Percentiles rank a stretch among this genome's conserved stretches.
Conservation (phyloP, 345 rosid genomes). For the Corchorus olitorius region DNA sequence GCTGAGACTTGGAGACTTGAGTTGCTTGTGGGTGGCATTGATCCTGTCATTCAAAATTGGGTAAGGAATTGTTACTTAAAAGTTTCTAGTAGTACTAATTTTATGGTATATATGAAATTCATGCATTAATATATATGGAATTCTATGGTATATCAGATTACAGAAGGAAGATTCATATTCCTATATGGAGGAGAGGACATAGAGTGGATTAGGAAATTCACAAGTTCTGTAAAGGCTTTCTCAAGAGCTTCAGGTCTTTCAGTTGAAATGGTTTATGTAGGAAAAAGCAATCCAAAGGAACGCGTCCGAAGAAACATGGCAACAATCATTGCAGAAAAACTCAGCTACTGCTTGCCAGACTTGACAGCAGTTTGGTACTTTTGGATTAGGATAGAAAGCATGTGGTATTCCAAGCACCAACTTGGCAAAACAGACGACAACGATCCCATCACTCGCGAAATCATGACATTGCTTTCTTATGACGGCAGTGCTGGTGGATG, state of each 20-base stretch:
- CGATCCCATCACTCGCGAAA: conserved; percentile 55
- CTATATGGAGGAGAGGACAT: conserved; percentile 80
- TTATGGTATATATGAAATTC: background rate
- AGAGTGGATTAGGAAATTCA: conserved; percentile 64
- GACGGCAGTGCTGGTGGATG: conserved; percentile 66
- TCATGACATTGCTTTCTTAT: conserved; percentile 52
- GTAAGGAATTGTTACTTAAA: conserved; percentile 27
- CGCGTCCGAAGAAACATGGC: conserved; percentile 41
- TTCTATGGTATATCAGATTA: conserved; percentile 35
- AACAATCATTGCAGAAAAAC: conserved; percentile 36
- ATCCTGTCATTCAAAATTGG: conserved; percentile 47
- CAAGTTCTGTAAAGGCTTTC: conserved; percentile 33
- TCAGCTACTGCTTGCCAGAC: conserved; percentile 46
- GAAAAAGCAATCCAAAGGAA: conserved; percentile 64
- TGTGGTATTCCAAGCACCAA: conserved; percentile 50
- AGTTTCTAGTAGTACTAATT: background rate
- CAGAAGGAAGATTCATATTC: conserved; percentile 54
- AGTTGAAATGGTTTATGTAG: conserved; percentile 67
- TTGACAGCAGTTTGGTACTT: conserved; percentile 50
- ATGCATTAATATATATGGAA: background rate
- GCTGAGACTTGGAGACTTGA: conserved; percentile 63
- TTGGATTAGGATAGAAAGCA: conserved; percentile 53
- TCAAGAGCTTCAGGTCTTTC: conserved; percentile 43
- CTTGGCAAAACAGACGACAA: conserved; percentile 37
- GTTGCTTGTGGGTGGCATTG: conserved; percentile 53